Percentiles rank a stretch among this genome's conserved stretches.
Evolutionary conservation across 257 asterid species (phyloP).

Genomic region (Orobanche coerulescens): DNA sequence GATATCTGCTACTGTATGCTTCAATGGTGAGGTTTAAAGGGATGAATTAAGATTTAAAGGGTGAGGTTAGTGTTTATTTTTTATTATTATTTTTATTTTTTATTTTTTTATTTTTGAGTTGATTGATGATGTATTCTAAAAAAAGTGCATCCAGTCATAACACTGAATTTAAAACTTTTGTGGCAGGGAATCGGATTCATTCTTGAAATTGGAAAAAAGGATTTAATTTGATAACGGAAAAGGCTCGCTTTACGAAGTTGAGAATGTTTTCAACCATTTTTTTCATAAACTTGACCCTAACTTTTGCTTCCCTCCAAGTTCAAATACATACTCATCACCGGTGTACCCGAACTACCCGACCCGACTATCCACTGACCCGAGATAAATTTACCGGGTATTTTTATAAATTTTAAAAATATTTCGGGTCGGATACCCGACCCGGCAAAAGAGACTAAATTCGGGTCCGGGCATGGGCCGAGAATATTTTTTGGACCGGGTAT

Average conservation of each 20-base stretch:
- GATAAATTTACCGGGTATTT: too few relatives aligned
- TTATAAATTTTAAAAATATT: too few relatives aligned
- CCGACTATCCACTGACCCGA: too few relatives aligned
- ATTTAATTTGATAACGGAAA: conserved; percentile 17
- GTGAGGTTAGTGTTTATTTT: neutral
- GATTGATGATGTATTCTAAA: neutral
- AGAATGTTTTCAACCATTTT: conserved; percentile 4
- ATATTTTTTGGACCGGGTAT: too few relatives aligned
- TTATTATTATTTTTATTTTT: too few relatives aligned
- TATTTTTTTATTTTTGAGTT: neutral
- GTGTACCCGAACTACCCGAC: too few relatives aligned
- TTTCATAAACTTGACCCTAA: neutral
- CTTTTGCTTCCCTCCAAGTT: neutral
- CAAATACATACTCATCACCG: neutral
- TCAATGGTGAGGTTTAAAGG: conserved; percentile 4
- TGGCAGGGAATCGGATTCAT: conserved; percentile 34
- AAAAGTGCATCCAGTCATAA: conserved; percentile 15
- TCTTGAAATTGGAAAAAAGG: conserved; percentile 32
- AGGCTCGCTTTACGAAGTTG: conserved; percentile 20
- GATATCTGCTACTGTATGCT: conserved; percentile 26
- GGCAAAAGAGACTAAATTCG: too few relatives aligned
- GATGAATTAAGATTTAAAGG: neutral
- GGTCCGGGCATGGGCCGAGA: too few relatives aligned
- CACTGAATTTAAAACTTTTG: conserved; percentile 13
- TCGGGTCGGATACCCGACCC: too few relatives aligned